These are phyloP conservation scores for Beta corolliflora DNA, from an alignment of 179 eudicot species.

Conservation along the genomic window DNA sequence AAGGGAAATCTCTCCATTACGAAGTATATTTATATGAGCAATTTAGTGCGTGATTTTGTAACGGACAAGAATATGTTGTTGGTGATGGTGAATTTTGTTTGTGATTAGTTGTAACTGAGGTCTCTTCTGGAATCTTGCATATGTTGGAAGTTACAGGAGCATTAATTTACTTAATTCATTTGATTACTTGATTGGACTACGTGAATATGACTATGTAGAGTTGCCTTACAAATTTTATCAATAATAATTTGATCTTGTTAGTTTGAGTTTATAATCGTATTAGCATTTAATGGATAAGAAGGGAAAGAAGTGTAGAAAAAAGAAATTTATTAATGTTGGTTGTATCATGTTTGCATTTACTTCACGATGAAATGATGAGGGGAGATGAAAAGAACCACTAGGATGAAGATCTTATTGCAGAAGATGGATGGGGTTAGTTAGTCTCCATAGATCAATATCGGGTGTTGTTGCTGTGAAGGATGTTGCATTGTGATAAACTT, in stretches of 20 bases:
- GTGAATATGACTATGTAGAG: too few species aligned
- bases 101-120: not conserved
- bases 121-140: not conserved
- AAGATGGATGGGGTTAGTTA: not conserved
- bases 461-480: not conserved
- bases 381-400: not conserved
- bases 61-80: not conserved
- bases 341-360: not conserved
- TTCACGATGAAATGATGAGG: not conserved
- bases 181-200: too few species aligned
- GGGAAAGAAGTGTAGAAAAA: too few species aligned
- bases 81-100: not conserved
- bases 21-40: not conserved
- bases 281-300: not conserved
- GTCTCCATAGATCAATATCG: not conserved
- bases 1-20: not conserved
- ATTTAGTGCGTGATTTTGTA: not conserved
- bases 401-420: not conserved
- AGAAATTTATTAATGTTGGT: not conserved
- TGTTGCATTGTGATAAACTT: not conserved
- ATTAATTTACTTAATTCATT: too few species aligned
- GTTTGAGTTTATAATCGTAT: too few species aligned
- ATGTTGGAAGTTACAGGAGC: not conserved
- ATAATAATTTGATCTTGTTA: not conserved
- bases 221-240: not conserved